Base-by-base conservation (phyloP, 805 yeast genomes). In the Saccharomycopsis synnaedendra region DNA sequence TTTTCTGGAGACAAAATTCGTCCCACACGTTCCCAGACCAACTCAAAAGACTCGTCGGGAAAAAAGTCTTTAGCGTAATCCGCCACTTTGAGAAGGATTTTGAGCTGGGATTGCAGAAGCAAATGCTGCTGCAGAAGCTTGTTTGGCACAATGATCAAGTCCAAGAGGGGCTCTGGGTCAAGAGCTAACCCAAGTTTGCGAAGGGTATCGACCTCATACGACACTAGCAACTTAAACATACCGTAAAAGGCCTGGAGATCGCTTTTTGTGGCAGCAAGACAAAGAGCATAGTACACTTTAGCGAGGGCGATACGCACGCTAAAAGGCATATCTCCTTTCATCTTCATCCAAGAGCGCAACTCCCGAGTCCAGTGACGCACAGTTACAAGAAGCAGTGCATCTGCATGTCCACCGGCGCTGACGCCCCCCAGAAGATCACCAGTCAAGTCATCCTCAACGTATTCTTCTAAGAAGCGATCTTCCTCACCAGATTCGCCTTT, bases 361-460 rank as follows among this genome's bases (percentile, higher is more conserved):
- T 88, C 97, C 46, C 82, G 80, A 0, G 96, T 82, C 95, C 96
- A 89, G 50, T 82, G 85, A 46, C 81, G 73, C 5, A 87, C 82
- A 41, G 80, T 74, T 5, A 84, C 78, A 5, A 85, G 81, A 0
- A 93, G 77, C 0, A 93, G 83, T 1, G 86, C 77, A 54, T 74
- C 71, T 2, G 83, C 6, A 78, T 71, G 54, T 78, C 31, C 32
- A 8, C 42, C 36, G 9, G 39, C 33, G 3, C 42, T 5, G 5
- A 44, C 37, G 33, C 45, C 44, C 32, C 46, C 39, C 5, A 46
- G 40, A 37, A 47, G 38, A 11, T 51, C 54, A 9, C 51, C 44
- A 8, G 39, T 35, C 31, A 19, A 19, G 19, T 19, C 19, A 19
- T 54, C 57, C 27, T 55, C 60, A 27, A 48, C 53, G 8, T 65